phyloP scores from a whole-genome alignment of 2,329 filamentous ascomycete species.

The Ophiostoma pallidulum region DNA sequence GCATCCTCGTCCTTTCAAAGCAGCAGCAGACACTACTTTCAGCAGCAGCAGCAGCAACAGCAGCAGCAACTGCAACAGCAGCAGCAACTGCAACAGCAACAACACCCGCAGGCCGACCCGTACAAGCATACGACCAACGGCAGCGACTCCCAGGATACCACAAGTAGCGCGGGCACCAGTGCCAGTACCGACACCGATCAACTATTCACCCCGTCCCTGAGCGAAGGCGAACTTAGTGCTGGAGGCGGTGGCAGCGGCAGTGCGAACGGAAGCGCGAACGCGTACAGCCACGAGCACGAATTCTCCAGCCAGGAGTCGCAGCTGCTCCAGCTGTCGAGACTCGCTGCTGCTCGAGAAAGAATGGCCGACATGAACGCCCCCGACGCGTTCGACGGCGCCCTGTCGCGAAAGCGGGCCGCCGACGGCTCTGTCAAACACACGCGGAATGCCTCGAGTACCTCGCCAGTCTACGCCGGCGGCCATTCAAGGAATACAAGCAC shows the following conservation, averaged over 20 bases:
- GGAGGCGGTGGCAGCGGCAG: constrained; percentile 26
- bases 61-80: not conserved
- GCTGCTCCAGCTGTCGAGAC: constrained; percentile 47
- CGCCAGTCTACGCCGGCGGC: constrained; percentile 36
- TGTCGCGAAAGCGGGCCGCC: constrained; percentile 63
- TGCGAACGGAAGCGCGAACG: constrained; percentile 3
- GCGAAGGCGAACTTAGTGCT: constrained; percentile 32
- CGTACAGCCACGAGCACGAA: constrained; percentile 18
- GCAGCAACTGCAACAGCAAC: too few species aligned
- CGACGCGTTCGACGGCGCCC: constrained; percentile 21
- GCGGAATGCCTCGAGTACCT: constrained; percentile 32
- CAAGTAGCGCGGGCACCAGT: constrained; percentile 25
- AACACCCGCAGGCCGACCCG: not conserved
- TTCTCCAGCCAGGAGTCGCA: constrained; percentile 46
- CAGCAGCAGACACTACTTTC: constrained; percentile 14
- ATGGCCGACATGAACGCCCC: constrained; percentile 28
- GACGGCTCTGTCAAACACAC: constrained; percentile 60
- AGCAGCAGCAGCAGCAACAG: not conserved
- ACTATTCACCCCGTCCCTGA: constrained; percentile 35
- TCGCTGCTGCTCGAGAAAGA: constrained; percentile 45
- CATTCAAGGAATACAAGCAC: constrained; percentile 67
- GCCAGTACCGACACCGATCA: constrained; percentile 30
- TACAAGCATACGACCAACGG: constrained; percentile 7
- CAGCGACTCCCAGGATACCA: constrained; percentile 27
- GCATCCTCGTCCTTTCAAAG: constrained; percentile 8